Evolutionary conservation across 257 asterid species (phyloP).

Genomic region (Mentha longifolia): DNA sequence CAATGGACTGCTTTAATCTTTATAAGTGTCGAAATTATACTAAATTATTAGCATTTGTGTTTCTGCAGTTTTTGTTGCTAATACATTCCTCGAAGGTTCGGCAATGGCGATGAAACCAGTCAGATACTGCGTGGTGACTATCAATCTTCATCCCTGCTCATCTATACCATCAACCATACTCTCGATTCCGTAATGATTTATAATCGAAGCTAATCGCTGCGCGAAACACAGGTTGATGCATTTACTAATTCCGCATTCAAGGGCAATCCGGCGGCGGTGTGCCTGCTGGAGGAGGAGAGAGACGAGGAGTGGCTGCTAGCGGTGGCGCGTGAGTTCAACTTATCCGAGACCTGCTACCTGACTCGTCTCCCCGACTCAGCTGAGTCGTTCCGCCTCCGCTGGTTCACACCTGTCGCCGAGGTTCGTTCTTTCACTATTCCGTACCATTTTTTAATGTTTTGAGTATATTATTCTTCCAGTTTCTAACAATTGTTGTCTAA

Average conservation of each 20-base stretch:
- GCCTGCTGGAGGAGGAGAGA: constrained; percentile 75
- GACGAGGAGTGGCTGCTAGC: constrained; percentile 86
- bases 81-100: background rate
- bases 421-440: constrained; percentile 24
- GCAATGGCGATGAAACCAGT: constrained; percentile 61
- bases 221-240: constrained; percentile 70
- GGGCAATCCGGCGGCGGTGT: constrained; percentile 96
- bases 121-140: constrained; percentile 62
- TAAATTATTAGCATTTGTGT: no score
- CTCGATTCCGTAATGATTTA: background rate
- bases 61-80: no score
- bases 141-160: background rate
- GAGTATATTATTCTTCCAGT: background rate
- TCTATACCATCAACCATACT: no score
- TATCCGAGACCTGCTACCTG: constrained; percentile 72
- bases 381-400: constrained; percentile 62
- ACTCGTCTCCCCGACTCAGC: constrained; percentile 43
- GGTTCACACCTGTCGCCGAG: constrained; percentile 97
- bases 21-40: no score
- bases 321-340: constrained; percentile 85
- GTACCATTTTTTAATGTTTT: no score
- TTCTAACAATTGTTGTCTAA: background rate
- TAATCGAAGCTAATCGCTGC: background rate
- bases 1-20: no score
- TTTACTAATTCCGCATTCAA: constrained; percentile 81